These are phyloP conservation scores for Diaporthe nobilis DNA, from an alignment of 2,329 filamentous ascomycete species.

Conservation along the genomic window DNA sequence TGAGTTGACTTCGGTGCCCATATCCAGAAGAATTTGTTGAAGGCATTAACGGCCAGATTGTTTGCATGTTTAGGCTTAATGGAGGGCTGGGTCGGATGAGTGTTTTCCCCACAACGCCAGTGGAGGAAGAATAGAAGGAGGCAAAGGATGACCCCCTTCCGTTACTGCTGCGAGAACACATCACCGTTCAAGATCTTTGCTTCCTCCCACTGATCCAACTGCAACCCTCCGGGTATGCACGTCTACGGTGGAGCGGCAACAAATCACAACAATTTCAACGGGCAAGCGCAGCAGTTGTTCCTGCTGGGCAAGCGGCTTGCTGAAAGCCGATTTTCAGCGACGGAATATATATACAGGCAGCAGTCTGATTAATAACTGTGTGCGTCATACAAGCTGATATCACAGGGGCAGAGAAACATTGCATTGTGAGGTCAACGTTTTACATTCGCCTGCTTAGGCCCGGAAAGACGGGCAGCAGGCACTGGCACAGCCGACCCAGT, in stretches of 20 bases:
- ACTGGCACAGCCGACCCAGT: neutral
- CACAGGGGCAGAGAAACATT: too few species aligned
- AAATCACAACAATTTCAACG: too few species aligned
- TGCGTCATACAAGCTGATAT: too few species aligned
- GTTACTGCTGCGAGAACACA: neutral
- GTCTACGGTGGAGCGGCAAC: neutral
- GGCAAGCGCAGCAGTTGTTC: neutral
- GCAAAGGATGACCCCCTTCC: neutral
- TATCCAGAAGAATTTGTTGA: neutral
- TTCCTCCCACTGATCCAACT: too few species aligned
- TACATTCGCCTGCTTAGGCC: neutral
- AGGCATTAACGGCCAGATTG: slow-evolving; percentile 14
- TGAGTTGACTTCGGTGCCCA: neutral
- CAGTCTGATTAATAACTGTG: neutral
- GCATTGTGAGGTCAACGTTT: neutral
- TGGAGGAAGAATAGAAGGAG: neutral
- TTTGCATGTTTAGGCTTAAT: slow-evolving; percentile 24
- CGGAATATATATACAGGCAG: too few species aligned
- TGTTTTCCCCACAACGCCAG: neutral
- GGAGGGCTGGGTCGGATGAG: neutral
- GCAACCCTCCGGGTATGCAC: too few species aligned
- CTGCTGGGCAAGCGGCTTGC: neutral
- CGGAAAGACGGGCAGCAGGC: neutral
- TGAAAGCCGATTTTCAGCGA: too few species aligned
- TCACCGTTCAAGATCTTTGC: too few species aligned